These are phyloP conservation scores for Melanogaster broomeanus DNA, from an alignment of 768 basidiomycete species.

Conservation along the genomic window DNA sequence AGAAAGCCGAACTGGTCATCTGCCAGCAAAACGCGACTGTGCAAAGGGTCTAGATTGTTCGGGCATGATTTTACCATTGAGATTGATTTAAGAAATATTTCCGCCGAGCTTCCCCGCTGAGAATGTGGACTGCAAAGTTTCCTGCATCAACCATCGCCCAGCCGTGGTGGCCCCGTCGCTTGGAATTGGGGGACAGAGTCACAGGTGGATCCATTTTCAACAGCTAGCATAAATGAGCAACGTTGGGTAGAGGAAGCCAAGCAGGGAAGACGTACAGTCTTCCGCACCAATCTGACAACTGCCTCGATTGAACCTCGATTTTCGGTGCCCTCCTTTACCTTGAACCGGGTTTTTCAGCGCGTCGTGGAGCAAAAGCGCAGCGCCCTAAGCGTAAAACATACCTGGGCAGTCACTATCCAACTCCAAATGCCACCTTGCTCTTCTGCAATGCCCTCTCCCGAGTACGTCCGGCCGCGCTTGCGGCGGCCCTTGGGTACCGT, in stretches of 20 bases:
- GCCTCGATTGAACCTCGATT: conserved; percentile 76
- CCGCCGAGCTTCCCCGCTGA: conserved; percentile 65
- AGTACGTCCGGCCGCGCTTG: conserved; percentile 65
- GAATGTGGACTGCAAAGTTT: conserved; percentile 75
- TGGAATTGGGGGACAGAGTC: conserved; percentile 61
- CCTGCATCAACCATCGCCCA: conserved; percentile 89
- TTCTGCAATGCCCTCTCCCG: conserved; percentile 59
- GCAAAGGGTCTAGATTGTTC: background rate
- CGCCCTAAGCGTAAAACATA: conserved; percentile 22
- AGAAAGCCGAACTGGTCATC: no score
- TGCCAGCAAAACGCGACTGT: background rate
- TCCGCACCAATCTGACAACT: conserved; percentile 68
- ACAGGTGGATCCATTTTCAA: conserved; percentile 58
- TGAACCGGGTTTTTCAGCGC: conserved; percentile 5
- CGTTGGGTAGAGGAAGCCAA: background rate
- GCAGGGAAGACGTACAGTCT: conserved; percentile 51
- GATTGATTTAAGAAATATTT: conserved; percentile 56
- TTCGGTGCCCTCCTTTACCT: conserved; percentile 88
- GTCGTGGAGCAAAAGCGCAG: background rate
- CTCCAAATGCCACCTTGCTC: conserved; percentile 65
- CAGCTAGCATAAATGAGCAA: conserved; percentile 44
- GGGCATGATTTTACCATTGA: conserved; percentile 25
- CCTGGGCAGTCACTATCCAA: conserved; percentile 78
- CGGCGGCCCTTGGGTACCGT: conserved; percentile 61
- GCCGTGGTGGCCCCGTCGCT: conserved; percentile 60